Conservation (phyloP, 306 rosid genomes). For the Begonia fuchsioides region DNA sequence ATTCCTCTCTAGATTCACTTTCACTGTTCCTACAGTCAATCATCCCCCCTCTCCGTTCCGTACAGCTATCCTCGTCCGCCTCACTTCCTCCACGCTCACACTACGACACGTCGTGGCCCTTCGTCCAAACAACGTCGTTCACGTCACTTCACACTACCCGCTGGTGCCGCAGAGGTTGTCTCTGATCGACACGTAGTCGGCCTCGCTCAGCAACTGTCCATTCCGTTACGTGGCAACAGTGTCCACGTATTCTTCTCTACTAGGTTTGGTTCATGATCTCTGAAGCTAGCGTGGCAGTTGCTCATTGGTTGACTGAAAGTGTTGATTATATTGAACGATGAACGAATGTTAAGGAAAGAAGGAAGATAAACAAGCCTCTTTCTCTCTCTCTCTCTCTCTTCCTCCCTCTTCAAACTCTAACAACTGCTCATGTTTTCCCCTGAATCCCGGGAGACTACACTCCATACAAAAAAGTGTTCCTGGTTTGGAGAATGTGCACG, state of each 20-base stretch:
- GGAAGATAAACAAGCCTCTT: not conserved
- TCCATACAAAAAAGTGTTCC: not conserved
- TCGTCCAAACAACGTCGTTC: not conserved
- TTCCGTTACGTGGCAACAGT: slow-evolving; percentile 15
- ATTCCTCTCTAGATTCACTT: slow-evolving; percentile 11
- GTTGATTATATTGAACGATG: not conserved
- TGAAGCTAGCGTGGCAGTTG: slow-evolving; percentile 6
- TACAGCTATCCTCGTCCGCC: slow-evolving; percentile 2
- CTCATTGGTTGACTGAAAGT: not conserved
- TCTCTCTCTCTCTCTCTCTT: slow-evolving; percentile 4
- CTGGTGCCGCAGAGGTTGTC: too few species aligned
- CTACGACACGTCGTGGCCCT: slow-evolving; percentile 2
- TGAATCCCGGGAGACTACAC: slow-evolving; percentile 74
- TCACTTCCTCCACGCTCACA: slow-evolving; percentile 8
- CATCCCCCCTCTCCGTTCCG: slow-evolving; percentile 9
- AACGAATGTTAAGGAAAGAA: not conserved
- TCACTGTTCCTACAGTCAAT: slow-evolving; percentile 14
- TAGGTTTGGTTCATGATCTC: slow-evolving; percentile 9
- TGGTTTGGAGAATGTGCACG: too few species aligned
- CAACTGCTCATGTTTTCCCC: slow-evolving; percentile 49
- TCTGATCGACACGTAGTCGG: too few species aligned
- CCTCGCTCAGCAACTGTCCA: not conserved
- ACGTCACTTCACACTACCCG: not conserved
- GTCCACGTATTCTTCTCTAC: slow-evolving; percentile 15
- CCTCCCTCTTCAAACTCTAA: slow-evolving; percentile 39